Conservation (phyloP, 176 grass and related monocot genomes). For the Oryza nivara region DNA sequence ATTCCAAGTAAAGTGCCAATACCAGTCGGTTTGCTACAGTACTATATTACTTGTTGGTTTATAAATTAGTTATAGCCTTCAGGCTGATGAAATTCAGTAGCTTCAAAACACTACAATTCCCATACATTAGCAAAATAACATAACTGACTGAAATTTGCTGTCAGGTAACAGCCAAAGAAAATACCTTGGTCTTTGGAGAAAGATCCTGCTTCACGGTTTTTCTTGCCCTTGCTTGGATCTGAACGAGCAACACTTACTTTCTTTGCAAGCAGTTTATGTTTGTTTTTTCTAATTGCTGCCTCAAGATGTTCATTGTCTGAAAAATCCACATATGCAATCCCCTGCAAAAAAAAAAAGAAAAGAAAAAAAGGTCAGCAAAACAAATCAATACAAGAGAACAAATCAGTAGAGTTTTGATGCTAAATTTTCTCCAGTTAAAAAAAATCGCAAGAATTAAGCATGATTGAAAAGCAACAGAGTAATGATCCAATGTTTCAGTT, state of each 20-base stretch:
- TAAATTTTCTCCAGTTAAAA: not conserved
- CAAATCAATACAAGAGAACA: slow-evolving; percentile 1
- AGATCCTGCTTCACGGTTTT: slow-evolving; percentile 43
- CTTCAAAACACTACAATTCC: not conserved
- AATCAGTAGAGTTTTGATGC: not conserved
- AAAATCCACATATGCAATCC: slow-evolving; percentile 97
- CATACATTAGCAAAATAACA: not conserved
- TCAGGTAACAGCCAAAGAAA: slow-evolving; percentile 12
- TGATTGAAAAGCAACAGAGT: not conserved
- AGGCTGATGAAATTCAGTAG: slow-evolving; percentile 8
- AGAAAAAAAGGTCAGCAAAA: slow-evolving; percentile 36
- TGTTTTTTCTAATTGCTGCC: slow-evolving; percentile 87
- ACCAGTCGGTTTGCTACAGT: not conserved
- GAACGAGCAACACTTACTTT: slow-evolving; percentile 86
- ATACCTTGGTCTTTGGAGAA: slow-evolving; percentile 57
- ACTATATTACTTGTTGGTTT: not conserved
- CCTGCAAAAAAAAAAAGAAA: slow-evolving; percentile 57
- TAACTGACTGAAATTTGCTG: not conserved
- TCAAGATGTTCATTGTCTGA: slow-evolving; percentile 81
- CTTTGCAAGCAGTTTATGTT: slow-evolving; percentile 62
- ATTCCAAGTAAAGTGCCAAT: not conserved
- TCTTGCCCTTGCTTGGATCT: slow-evolving; percentile 80
- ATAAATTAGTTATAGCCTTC: slow-evolving; percentile 14
- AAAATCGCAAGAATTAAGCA: not conserved
- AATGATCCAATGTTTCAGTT: not conserved